Conservation (phyloP, 371 early-diverging fungal genomes). For the Apophysomyces variabilis region DNA sequence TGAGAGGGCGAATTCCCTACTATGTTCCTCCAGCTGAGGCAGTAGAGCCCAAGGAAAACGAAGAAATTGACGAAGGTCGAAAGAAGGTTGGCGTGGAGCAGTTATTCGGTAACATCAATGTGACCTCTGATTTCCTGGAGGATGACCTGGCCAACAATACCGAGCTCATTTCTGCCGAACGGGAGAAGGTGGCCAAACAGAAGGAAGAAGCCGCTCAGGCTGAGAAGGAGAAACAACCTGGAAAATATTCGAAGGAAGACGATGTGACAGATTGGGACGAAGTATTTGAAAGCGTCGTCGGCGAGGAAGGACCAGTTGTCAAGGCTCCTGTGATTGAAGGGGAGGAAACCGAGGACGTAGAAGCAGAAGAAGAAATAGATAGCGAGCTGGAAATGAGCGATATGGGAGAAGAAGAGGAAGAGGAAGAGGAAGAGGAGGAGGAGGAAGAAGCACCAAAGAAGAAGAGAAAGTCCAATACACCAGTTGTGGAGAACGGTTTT, state of each 20-base stretch:
- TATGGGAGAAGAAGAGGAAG: constrained; percentile 47
- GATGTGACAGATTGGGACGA: constrained; percentile 87
- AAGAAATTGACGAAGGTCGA: constrained; percentile 39
- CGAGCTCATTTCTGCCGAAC: constrained; percentile 52
- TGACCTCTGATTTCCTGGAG: constrained; percentile 75
- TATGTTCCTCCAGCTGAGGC: constrained; percentile 85
- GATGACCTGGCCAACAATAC: constrained; percentile 77
- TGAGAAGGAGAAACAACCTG: constrained; percentile 20
- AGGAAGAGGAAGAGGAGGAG: constrained; percentile 27
- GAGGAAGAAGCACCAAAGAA: constrained; percentile 29
- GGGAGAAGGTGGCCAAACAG: constrained; percentile 49
- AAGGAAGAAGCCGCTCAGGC: constrained; percentile 48
- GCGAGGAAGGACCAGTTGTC: constrained; percentile 63
- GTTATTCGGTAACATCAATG: constrained; percentile 83
- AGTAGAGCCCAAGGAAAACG: constrained; percentile 35
- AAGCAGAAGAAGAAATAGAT: constrained; percentile 55
- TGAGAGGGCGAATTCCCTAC: constrained; percentile 98
- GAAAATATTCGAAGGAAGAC: constrained; percentile 33
- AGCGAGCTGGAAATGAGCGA: constrained; percentile 64
- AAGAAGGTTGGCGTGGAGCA: constrained; percentile 71
- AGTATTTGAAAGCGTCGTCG: constrained; percentile 82
- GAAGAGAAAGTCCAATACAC: constrained; percentile 27
- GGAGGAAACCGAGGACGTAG: constrained; percentile 22
- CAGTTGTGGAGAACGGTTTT: constrained; percentile 28
- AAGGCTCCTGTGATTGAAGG: constrained; percentile 35